phyloP scores from a whole-genome alignment of 2,329 filamentous ascomycete genomes.

The Colletotrichum nymphaeae region DNA sequence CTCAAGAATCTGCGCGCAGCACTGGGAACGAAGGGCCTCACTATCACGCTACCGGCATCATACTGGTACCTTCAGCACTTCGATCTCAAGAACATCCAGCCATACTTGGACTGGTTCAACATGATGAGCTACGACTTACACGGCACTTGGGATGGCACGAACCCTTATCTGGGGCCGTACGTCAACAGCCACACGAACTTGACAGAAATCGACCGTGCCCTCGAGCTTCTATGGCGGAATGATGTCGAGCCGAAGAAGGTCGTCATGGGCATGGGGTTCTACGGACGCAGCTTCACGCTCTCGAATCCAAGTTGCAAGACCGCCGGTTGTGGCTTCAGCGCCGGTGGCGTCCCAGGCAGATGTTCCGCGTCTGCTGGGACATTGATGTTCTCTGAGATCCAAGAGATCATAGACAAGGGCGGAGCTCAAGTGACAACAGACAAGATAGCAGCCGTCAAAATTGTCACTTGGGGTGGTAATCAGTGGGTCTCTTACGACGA shows the following conservation, averaged over 20 bases:
- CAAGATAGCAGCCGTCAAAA: constrained; percentile 43
- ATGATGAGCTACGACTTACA: constrained; percentile 39
- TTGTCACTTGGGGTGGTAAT: constrained; percentile 38
- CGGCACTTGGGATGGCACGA: constrained; percentile 44
- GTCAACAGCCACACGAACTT: constrained; percentile 46
- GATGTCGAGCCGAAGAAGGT: constrained; percentile 54
- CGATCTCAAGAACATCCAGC: constrained; percentile 38
- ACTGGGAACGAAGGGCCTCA: constrained; percentile 19
- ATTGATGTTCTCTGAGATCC: constrained; percentile 42
- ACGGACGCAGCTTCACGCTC: constrained; percentile 42
- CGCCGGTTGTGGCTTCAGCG: not conserved
- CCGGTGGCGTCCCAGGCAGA: not conserved
- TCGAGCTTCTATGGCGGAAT: constrained; percentile 60
- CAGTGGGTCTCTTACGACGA: constrained; percentile 49
- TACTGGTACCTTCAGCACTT: constrained; percentile 46
- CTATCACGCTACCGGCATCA: constrained; percentile 31
- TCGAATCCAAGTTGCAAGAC: not conserved
- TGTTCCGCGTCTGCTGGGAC: constrained; percentile 30
- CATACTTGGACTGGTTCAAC: constrained; percentile 53
- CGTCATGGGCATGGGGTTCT: constrained; percentile 56
- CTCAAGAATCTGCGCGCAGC: not conserved
- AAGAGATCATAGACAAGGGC: constrained; percentile 36
- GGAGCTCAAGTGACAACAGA: constrained; percentile 29
- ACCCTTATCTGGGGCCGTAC: not conserved
- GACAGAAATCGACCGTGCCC: constrained; percentile 53